Base-by-base conservation (phyloP, 2,329 filamentous ascomycete genomes). In the Xylariales sp. region DNA sequence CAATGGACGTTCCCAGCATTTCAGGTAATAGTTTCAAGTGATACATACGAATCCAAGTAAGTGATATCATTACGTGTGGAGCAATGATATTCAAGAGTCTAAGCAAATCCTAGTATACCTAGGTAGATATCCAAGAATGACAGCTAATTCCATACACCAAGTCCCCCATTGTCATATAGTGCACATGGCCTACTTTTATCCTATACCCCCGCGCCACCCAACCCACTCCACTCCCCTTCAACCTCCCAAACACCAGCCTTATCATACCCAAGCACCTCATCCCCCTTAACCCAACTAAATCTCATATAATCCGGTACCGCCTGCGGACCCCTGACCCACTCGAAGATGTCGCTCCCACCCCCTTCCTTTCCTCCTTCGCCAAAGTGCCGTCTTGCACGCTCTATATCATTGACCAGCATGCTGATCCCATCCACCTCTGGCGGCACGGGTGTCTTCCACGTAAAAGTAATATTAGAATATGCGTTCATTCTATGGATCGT, bases 221-320 rank as follows among this genome's bases (percentile, higher is more conserved):
- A n/a, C n/a, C 45, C 46, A 33, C 28, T 45, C 49, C 49, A 51
- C 2, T 31, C 29, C 3, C 48, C 49, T 27, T 48, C 27, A 1
- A 38, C 32, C n/a, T 45, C 40, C 49, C 49, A 51, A 9, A 39
- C 32, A 1, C 47, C 49, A 1, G 44, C 43, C 4, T 46, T 22
- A 6, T 43, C 47, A 15, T 46, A 51, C 3, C 8, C 37, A 27
- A 50, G 14, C 18, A 44, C 31, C 28, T 31, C 24, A 3, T 40
- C 44, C 9, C 44, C 28, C 35, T 43, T 46, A 1, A 51, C 24
- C 32, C 42, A 51, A n/a, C 45, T 43, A 20, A 50, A 50, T 2
- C 49, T 37, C 8, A 51, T 42, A 4, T 46, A 48, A 14, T 51
- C 49, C 2, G 43, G 41, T 11, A 51, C 48, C 6, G 49, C 49